Conservation (phyloP, 2,329 filamentous ascomycete genomes). For the Curvularia eragrostidis region DNA sequence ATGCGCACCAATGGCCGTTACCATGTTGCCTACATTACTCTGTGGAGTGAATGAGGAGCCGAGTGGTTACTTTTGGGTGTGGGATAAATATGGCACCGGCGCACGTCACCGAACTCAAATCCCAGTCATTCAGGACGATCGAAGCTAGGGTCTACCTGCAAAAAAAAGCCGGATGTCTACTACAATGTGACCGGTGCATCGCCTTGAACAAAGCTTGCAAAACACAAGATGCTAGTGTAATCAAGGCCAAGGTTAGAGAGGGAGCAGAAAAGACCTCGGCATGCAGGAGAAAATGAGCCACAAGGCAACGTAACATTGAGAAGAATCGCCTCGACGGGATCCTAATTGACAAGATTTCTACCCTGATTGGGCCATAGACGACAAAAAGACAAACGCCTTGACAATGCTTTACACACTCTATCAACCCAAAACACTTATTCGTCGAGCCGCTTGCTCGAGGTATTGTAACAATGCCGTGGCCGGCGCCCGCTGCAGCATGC, state of each 20-base stretch:
- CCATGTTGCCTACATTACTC: neutral
- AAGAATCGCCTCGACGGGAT: neutral
- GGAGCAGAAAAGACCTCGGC: too few relatives aligned
- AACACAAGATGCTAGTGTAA: neutral
- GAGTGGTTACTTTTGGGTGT: neutral
- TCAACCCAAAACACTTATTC: constrained; percentile 31
- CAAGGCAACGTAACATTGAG: neutral
- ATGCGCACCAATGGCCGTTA: neutral
- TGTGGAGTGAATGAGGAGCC: neutral
- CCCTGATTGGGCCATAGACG: constrained; percentile 1
- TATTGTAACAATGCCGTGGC: constrained; percentile 34
- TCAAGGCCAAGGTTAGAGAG: too few relatives aligned
- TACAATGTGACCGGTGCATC: neutral
- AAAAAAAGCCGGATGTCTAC: neutral
- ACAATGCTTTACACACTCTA: constrained; percentile 40
- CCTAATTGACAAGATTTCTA: constrained; percentile 11
- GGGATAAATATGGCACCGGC: neutral
- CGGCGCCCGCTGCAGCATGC: constrained; percentile 21
- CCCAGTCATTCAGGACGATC: neutral
- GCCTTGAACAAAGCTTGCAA: neutral
- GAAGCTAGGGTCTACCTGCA: neutral
- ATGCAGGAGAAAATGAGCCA: too few relatives aligned
- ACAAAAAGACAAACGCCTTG: constrained; percentile 17
- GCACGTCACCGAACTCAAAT: constrained; percentile 9
- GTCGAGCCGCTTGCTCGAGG: constrained; percentile 26